phyloP scores from a whole-genome alignment of 805 yeast species.

The Ogataea sp. region DNA sequence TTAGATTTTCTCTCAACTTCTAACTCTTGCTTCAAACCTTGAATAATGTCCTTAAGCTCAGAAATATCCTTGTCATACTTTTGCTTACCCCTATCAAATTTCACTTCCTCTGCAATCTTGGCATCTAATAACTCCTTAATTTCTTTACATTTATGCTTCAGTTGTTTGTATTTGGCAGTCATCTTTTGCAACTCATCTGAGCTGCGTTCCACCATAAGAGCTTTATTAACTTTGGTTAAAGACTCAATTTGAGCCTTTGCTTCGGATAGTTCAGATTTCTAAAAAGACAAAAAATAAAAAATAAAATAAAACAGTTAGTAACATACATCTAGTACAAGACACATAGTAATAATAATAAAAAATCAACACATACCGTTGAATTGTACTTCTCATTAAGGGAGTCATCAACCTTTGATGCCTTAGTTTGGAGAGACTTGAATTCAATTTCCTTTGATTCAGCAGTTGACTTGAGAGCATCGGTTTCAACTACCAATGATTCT shows the following conservation, averaged over 20 bases:
- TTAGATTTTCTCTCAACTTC: conserved; percentile 18
- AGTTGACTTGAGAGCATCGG: conserved; percentile 15
- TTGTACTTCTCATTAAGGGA: neutral
- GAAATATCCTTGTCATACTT: conserved; percentile 31
- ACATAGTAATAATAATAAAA: no score
- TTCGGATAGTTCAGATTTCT: neutral
- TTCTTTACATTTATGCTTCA: conserved; percentile 39
- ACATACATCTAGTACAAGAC: neutral
- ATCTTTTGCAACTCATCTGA: conserved; percentile 13
- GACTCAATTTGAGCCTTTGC: conserved; percentile 9
- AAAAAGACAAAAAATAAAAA: neutral
- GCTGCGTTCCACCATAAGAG: neutral
- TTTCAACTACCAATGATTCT: conserved; percentile 16
- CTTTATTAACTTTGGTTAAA: conserved; percentile 11
- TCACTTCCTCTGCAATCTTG: conserved; percentile 33
- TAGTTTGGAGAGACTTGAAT: neutral
- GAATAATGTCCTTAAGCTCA: conserved; percentile 24
- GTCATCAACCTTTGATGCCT: neutral
- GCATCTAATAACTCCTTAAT: conserved; percentile 33
- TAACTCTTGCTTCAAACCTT: conserved; percentile 21
- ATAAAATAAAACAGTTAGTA: neutral
- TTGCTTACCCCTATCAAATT: conserved; percentile 37
- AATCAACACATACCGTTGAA: neutral
- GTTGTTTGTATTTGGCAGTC: conserved; percentile 24
- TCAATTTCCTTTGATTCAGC: conserved; percentile 1